These are phyloP conservation scores for Polychytrium aggregatum DNA, from an alignment of 192 early-diverging fungal genomes.

Conservation along the genomic window DNA sequence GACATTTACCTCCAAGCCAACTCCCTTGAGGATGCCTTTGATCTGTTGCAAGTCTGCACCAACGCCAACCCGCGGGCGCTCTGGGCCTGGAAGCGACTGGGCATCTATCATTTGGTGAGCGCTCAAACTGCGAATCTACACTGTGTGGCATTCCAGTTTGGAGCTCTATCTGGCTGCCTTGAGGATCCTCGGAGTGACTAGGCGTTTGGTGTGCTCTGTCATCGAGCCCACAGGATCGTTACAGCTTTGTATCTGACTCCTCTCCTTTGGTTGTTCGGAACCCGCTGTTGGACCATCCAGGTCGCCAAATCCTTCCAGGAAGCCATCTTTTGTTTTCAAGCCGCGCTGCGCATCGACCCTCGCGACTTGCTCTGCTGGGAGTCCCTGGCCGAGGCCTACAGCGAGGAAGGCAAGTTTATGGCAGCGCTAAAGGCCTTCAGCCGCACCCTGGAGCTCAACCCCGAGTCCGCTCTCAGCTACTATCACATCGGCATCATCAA, in stretches of 20 bases:
- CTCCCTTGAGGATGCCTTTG: background rate
- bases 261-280: background rate
- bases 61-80: constrained; percentile 29
- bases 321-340: constrained; percentile 56
- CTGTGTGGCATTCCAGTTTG: no score
- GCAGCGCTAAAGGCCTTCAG: constrained; percentile 68
- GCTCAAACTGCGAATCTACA: background rate
- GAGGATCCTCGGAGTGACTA: no score
- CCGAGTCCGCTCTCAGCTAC: constrained; percentile 2
- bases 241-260: no score
- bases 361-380: constrained; percentile 43
- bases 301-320: constrained; percentile 9
- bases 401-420: constrained; percentile 60
- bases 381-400: constrained; percentile 33
- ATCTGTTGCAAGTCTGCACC: constrained; percentile 31
- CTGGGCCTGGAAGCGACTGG: constrained; percentile 76
- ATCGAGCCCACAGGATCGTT: no score
- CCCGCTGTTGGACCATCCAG: constrained; percentile 5
- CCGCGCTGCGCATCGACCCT: constrained; percentile 60
- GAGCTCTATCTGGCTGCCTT: no score
- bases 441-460: constrained; percentile 54
- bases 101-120: constrained; percentile 57
- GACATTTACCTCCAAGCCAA: no score
- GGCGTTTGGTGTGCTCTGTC: no score
- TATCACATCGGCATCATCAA: constrained; percentile 18